These are phyloP conservation scores for Elsinoe necatrix DNA, from an alignment of 2,329 filamentous ascomycete species.

Conservation along the genomic window DNA sequence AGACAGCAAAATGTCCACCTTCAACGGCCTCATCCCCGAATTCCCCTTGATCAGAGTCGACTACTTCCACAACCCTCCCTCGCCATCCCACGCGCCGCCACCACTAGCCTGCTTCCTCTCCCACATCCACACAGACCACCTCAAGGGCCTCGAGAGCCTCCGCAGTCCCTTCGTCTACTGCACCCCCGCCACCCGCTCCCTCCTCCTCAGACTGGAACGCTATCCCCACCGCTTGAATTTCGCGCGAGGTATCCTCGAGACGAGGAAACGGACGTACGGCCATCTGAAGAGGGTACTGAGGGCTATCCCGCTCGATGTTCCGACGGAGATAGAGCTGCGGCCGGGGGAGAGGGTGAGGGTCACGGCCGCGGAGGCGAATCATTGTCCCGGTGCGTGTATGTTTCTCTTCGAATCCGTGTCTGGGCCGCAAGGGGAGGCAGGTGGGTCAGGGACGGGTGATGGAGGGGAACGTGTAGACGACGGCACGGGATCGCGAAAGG, in stretches of 20 bases:
- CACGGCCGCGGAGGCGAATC: constrained; percentile 84
- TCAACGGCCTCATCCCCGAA: constrained; percentile 62
- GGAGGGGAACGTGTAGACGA: background rate
- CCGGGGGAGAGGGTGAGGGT: constrained; percentile 64
- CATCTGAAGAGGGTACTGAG: constrained; percentile 67
- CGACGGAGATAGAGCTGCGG: constrained; percentile 64
- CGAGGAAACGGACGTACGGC: constrained; percentile 64
- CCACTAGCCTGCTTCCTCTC: constrained; percentile 81
- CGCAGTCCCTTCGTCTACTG: constrained; percentile 83
- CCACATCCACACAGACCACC: constrained; percentile 87
- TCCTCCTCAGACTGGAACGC: constrained; percentile 71
- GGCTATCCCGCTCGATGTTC: constrained; percentile 72
- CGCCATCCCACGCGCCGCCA: constrained; percentile 40
- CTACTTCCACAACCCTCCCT: constrained; percentile 56
- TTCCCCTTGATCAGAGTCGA: constrained; percentile 79
- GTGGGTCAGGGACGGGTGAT: background rate
- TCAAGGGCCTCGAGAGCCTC: constrained; percentile 68
- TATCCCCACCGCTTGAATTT: constrained; percentile 75
- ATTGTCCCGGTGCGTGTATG: constrained; percentile 85
- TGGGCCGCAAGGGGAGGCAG: background rate
- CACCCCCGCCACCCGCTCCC: constrained; percentile 69
- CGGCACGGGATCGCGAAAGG: background rate
- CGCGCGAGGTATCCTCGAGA: constrained; percentile 66
- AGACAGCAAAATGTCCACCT: constrained; percentile 74
- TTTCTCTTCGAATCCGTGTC: constrained; percentile 63